A percentile compares a stretch with the other conserved stretches of the same genome.
These are phyloP conservation scores for Stylonectria norvegica DNA, from an alignment of 2,329 filamentous ascomycete species.

Conservation along the genomic window DNA sequence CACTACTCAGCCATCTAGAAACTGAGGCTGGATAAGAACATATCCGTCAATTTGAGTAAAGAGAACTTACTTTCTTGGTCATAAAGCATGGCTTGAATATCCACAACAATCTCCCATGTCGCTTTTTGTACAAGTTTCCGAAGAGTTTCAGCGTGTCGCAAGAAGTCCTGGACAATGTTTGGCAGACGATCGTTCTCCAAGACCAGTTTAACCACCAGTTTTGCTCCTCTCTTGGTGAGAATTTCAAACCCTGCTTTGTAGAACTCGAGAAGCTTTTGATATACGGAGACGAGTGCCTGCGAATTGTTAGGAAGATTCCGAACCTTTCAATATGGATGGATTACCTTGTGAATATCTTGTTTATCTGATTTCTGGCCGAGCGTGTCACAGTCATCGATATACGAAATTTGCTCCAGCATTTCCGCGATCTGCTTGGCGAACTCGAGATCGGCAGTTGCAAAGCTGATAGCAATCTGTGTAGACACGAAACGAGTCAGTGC, in stretches of 20 bases:
- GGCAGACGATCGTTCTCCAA: slow-evolving; percentile 24
- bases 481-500: slow-evolving; percentile 1
- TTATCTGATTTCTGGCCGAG: slow-evolving; percentile 25
- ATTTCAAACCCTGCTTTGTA: slow-evolving; percentile 25
- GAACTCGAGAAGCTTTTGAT: slow-evolving; percentile 27
- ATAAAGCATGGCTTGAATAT: slow-evolving; percentile 21
- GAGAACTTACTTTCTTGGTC: slow-evolving; percentile 12
- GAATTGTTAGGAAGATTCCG: slow-evolving; percentile 5
- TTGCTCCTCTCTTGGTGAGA: slow-evolving; percentile 19
- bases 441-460: slow-evolving; percentile 17
- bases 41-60: not conserved
- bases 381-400: slow-evolving; percentile 30
- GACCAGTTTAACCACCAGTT: slow-evolving; percentile 7
- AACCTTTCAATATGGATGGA: not conserved
- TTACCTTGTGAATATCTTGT: slow-evolving; percentile 13
- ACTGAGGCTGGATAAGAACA: slow-evolving; percentile 5
- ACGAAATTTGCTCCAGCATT: slow-evolving; percentile 29
- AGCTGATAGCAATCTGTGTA: slow-evolving; percentile 25
- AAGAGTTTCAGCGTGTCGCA: slow-evolving; percentile 23
- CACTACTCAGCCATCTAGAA: slow-evolving; percentile 5
- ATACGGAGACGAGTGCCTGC: slow-evolving; percentile 24
- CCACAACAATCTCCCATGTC: slow-evolving; percentile 20
- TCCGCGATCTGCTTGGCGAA: slow-evolving; percentile 25
- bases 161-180: slow-evolving; percentile 21
- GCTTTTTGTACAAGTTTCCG: slow-evolving; percentile 24